Conservation (phyloP, 139 green algal species). For the Tetraselmis chui region DNA sequence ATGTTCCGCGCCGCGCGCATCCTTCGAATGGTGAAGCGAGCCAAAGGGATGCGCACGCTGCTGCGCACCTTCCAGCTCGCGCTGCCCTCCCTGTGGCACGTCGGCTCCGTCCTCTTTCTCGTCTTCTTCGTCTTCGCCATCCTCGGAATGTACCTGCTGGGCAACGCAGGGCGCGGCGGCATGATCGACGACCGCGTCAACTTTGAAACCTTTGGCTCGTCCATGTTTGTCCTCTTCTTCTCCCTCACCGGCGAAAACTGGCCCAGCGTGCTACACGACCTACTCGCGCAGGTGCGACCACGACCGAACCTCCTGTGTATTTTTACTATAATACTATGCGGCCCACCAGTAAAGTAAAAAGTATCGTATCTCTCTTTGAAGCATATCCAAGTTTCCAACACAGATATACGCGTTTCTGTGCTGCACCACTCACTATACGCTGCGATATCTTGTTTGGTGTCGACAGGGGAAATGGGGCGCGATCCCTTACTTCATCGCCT, state of each 20-base stretch:
- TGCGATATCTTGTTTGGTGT: not conserved
- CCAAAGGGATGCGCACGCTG: conserved; percentile 1
- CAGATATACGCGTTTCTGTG: no score
- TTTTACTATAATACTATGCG: no score
- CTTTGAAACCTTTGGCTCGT: conserved; percentile 14
- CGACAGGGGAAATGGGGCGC: not conserved
- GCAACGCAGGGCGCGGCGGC: not conserved
- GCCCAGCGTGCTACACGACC: conserved; percentile 6
- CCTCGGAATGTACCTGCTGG: not conserved
- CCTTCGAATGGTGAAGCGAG: not conserved
- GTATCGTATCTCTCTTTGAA: no score
- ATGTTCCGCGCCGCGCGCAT: conserved; percentile 1
- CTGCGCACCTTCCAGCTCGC: conserved; percentile 2
- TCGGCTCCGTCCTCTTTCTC: conserved; percentile 14
- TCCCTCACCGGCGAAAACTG: conserved; percentile 14
- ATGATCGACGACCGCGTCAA: conserved; percentile 8
- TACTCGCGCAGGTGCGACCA: not conserved
- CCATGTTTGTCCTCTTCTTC: not conserved
- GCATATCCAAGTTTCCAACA: no score
- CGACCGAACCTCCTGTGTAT: no score
- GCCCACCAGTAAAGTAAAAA: no score
- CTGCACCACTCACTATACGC: not conserved
- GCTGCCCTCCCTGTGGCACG: conserved; percentile 8
- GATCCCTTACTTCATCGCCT: conserved; percentile 11
- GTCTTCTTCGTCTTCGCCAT: conserved; percentile 14